These are phyloP conservation scores for Gossypium sturtianum DNA, from an alignment of 345 rosid species.

Conservation along the genomic window DNA sequence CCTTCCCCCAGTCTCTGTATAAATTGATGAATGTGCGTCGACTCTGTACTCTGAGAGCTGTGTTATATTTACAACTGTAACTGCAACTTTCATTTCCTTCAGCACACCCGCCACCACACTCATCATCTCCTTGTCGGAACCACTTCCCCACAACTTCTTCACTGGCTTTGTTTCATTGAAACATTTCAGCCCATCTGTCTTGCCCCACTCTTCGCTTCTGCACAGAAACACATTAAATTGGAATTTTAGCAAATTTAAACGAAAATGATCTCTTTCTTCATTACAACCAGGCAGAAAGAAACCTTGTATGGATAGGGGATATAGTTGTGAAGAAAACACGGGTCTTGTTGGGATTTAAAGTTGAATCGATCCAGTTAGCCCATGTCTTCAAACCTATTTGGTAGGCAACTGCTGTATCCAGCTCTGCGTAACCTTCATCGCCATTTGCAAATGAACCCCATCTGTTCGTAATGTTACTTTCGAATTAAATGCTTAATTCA, in stretches of 20 bases:
- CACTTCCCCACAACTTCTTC: constrained; percentile 52
- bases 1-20: constrained; percentile 73
- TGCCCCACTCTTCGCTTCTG: constrained; percentile 75
- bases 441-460: constrained; percentile 93
- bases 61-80: constrained; percentile 64
- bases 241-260: not conserved
- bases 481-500: not conserved
- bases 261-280: not conserved
- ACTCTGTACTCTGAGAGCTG: constrained; percentile 83
- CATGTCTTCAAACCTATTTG: constrained; percentile 67
- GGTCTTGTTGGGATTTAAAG: constrained; percentile 66
- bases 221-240: not conserved
- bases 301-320: constrained; percentile 91
- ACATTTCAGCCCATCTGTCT: constrained; percentile 60
- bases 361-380: constrained; percentile 92
- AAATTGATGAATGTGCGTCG: constrained; percentile 75
- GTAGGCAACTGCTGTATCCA: constrained; percentile 65
- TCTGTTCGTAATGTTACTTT: constrained; percentile 19
- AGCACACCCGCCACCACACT: constrained; percentile 47
- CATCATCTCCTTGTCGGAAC: constrained; percentile 61
- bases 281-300: not conserved
- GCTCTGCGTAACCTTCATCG: constrained; percentile 55
- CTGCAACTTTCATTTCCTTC: constrained; percentile 62
- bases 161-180: constrained; percentile 82
- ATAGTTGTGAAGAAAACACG: constrained; percentile 79